Evolutionary conservation across 1,139 yeast genomes (phyloP).

Genomic region (Diutina mesorugosa): DNA sequence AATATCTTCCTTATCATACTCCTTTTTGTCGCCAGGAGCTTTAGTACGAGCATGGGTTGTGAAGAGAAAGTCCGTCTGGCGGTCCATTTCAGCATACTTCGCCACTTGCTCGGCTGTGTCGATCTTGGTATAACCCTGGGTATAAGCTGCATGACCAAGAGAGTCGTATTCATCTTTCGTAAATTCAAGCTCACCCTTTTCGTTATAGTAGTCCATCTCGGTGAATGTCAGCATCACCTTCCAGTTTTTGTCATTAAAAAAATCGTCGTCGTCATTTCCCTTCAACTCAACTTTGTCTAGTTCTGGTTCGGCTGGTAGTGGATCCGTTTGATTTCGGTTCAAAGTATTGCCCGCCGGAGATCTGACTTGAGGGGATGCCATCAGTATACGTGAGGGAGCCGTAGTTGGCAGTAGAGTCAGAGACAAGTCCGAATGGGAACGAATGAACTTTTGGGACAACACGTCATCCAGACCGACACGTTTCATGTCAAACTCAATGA

Average conservation of each 20-base stretch:
- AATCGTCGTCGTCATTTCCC: not conserved
- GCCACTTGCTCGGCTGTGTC: slow-evolving; percentile 83
- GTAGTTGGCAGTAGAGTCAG: not conserved
- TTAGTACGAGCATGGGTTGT: slow-evolving; percentile 3
- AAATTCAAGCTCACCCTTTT: not conserved
- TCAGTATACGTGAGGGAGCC: not conserved
- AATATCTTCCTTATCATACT: slow-evolving; percentile 8
- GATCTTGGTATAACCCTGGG: slow-evolving; percentile 72
- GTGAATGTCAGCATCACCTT: slow-evolving; percentile 1
- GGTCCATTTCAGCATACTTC: slow-evolving; percentile 60
- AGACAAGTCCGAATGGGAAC: not conserved
- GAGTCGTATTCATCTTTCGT: not conserved
- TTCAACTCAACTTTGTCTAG: not conserved
- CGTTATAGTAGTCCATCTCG: slow-evolving; percentile 1
- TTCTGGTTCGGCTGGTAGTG: not conserved
- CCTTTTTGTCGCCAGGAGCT: slow-evolving; percentile 1
- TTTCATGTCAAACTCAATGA: not conserved
- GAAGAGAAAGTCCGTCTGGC: slow-evolving; percentile 75
- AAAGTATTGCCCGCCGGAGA: not conserved
- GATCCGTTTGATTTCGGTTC: not conserved
- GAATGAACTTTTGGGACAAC: not conserved
- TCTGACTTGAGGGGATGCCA: not conserved
- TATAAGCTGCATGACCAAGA: not conserved
- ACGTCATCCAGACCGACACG: not conserved
- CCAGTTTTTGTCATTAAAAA: slow-evolving; percentile 1